These are phyloP conservation scores for Ophiocordyceps polyrhachis-furcata DNA, from an alignment of 2,329 filamentous ascomycete species.

Conservation along the genomic window DNA sequence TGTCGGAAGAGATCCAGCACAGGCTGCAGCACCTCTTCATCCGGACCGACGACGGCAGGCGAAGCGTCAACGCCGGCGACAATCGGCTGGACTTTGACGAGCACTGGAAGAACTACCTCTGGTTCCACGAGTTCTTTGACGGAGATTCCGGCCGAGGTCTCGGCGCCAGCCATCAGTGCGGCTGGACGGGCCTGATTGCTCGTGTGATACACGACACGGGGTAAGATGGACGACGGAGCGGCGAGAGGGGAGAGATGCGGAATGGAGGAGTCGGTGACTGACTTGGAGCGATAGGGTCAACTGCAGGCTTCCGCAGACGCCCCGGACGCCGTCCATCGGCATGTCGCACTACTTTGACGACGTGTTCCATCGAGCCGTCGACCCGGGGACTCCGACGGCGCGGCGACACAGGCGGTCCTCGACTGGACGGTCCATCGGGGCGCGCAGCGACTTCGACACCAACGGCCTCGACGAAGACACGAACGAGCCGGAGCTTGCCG, in stretches of 20 bases:
- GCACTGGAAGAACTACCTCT: slow-evolving; percentile 68
- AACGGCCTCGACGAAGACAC: slow-evolving; percentile 25
- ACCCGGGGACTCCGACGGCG: slow-evolving; percentile 19
- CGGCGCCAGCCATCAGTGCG: slow-evolving; percentile 84
- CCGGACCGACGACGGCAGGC: slow-evolving; percentile 63
- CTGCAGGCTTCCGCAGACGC: slow-evolving; percentile 83
- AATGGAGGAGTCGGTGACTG: not conserved
- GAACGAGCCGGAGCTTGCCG: slow-evolving; percentile 13
- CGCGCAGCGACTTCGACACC: slow-evolving; percentile 57
- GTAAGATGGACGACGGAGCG: slow-evolving; percentile 32
- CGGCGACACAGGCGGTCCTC: slow-evolving; percentile 57
- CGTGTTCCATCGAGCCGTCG: slow-evolving; percentile 37
- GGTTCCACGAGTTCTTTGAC: slow-evolving; percentile 97
- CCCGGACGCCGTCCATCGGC: slow-evolving; percentile 64
- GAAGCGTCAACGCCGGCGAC: slow-evolving; percentile 73
- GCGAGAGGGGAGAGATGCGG: not conserved
- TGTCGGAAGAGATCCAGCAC: slow-evolving; percentile 89
- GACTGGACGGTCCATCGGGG: slow-evolving; percentile 65
- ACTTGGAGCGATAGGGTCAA: slow-evolving; percentile 40
- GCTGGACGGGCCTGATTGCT: slow-evolving; percentile 89
- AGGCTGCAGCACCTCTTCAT: slow-evolving; percentile 83
- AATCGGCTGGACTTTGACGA: slow-evolving; percentile 80
- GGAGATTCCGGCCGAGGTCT: slow-evolving; percentile 78
- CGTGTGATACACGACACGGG: slow-evolving; percentile 97
- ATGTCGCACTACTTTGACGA: slow-evolving; percentile 95